Conservation (phyloP, 164 flowering plant species). For the Vitis labrusca region DNA sequence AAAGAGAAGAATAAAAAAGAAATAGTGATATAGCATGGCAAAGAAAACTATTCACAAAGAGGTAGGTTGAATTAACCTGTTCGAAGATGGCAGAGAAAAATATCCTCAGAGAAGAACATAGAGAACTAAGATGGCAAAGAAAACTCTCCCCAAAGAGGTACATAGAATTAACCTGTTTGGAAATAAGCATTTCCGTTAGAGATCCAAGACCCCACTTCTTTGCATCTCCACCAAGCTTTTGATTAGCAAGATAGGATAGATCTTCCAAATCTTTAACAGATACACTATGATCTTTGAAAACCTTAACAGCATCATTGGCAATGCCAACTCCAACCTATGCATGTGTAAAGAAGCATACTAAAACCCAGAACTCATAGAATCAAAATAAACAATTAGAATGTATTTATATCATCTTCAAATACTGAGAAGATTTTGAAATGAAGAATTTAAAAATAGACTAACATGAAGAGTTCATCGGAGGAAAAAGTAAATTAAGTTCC, state of each 20-base stretch:
- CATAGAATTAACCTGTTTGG: constrained; percentile 50
- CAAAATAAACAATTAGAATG: not conserved
- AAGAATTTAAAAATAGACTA: no score
- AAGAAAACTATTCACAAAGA: not conserved
- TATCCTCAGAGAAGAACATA: no score
- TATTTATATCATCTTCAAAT: no score
- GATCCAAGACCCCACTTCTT: constrained; percentile 65
- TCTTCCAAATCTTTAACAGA: constrained; percentile 53
- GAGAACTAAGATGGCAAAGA: not conserved
- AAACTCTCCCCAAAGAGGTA: not conserved
- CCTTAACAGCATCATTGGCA: constrained; percentile 63
- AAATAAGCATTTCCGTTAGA: constrained; percentile 53
- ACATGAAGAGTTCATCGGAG: no score
- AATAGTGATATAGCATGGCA: not conserved
- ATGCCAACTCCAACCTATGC: constrained; percentile 78
- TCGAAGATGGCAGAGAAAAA: no score
- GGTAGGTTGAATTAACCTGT: no score
- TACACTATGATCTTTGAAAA: constrained; percentile 62
- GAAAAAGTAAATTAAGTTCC: no score
- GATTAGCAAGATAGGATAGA: constrained; percentile 64
- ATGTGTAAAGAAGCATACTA: constrained; percentile 11
- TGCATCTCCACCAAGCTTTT: constrained; percentile 51
- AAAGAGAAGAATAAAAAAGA: not conserved
- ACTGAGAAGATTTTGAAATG: no score
- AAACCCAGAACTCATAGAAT: not conserved